A percentile compares a stretch with the other conserved stretches of the same genome.
Conservation (phyloP, 495 filamentous ascomycete species). For the Aspergillus nidulans region DNA sequence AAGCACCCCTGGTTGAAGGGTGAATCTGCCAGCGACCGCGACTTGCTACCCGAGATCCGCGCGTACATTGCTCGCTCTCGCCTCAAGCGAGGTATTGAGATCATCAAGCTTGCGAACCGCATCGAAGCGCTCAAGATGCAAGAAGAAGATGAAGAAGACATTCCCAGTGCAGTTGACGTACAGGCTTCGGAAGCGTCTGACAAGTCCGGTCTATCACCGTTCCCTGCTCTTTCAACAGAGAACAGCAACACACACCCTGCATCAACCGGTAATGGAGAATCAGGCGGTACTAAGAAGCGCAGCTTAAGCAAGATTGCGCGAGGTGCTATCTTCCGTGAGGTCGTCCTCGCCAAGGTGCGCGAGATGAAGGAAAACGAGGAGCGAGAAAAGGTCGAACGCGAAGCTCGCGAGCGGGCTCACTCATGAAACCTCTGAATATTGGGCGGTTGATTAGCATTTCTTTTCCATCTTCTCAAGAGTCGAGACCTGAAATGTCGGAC, state of each 20-base stretch:
- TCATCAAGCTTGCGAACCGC: conserved; percentile 93
- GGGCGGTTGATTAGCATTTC: not conserved
- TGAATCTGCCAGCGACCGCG: conserved; percentile 84
- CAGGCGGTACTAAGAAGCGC: conserved; percentile 49
- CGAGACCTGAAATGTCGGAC: conserved; percentile 10
- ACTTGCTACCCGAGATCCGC: conserved; percentile 94
- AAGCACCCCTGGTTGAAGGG: conserved; percentile 88
- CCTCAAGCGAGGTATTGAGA: conserved; percentile 89
- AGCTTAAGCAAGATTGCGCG: conserved; percentile 73
- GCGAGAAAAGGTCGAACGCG: conserved; percentile 58
- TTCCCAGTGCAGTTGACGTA: conserved; percentile 54
- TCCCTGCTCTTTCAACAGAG: conserved; percentile 22
- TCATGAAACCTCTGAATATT: conserved; percentile 20
- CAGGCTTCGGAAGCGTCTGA: conserved; percentile 15
- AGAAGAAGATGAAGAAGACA: conserved; percentile 81
- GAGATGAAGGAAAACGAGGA: conserved; percentile 88
- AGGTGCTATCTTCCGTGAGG: conserved; percentile 91
- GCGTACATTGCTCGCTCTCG: conserved; percentile 89
- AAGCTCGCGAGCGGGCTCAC: conserved; percentile 39
- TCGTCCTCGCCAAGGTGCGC: conserved; percentile 93
- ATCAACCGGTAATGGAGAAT: conserved; percentile 17
- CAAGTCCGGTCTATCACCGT: conserved; percentile 13
- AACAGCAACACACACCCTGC: conserved; percentile 3
- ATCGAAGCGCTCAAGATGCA: conserved; percentile 96
- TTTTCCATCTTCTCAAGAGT: conserved; percentile 4